Conservation (phyloP, 2,329 filamentous ascomycete genomes). For the Fusarium sp. region DNA sequence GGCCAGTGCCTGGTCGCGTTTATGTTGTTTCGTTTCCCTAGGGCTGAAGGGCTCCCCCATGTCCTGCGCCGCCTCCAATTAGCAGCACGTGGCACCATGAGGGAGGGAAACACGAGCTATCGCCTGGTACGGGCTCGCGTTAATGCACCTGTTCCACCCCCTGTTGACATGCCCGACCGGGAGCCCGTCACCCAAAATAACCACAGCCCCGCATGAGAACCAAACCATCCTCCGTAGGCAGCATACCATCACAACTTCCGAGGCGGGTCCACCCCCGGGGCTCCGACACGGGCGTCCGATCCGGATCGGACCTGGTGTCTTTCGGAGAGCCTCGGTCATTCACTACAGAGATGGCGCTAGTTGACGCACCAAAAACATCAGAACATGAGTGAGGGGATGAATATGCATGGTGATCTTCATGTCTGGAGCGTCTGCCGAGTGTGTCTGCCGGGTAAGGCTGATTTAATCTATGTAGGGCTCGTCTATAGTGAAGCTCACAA, state of each 20-base stretch:
- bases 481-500: not conserved
- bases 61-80: slow-evolving; percentile 22
- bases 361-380: slow-evolving; percentile 10
- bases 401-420: not conserved
- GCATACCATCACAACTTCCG: slow-evolving; percentile 29
- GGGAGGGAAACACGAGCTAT: slow-evolving; percentile 38
- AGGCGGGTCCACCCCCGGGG: slow-evolving; percentile 37
- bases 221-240: slow-evolving; percentile 24
- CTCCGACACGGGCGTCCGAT: slow-evolving; percentile 37
- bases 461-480: not conserved
- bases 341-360: slow-evolving; percentile 8
- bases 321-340: slow-evolving; percentile 32
- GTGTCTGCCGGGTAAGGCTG: not conserved
- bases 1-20: slow-evolving; percentile 18
- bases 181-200: slow-evolving; percentile 40
- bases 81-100: slow-evolving; percentile 33
- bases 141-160: slow-evolving; percentile 22
- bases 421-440: not conserved
- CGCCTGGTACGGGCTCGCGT: slow-evolving; percentile 25
- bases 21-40: slow-evolving; percentile 17
- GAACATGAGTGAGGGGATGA: not conserved
- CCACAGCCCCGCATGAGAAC: slow-evolving; percentile 31
- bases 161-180: slow-evolving; percentile 29
- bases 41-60: slow-evolving; percentile 29
- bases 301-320: slow-evolving; percentile 21